These are phyloP conservation scores for Funneliformis mosseae DNA, from an alignment of 192 early-diverging fungal species.

Conservation along the genomic window DNA sequence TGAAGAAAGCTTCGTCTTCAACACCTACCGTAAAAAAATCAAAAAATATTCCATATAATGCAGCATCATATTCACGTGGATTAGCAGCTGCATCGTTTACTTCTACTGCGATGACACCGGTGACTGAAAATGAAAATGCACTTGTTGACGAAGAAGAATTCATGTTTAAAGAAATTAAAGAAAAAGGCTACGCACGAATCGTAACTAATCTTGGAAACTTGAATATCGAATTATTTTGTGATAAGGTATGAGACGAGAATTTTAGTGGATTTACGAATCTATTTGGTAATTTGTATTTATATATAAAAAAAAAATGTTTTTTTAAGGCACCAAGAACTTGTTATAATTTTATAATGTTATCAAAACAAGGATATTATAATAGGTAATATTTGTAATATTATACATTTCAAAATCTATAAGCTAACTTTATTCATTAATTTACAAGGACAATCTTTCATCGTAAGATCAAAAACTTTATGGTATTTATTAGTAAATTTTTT, in stretches of 20 bases:
- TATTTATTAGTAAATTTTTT: conserved; percentile 22
- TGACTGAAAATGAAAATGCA: conserved; percentile 70
- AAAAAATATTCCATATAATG: conserved; percentile 65
- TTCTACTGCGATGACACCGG: conserved; percentile 76
- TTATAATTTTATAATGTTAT: conserved; percentile 90
- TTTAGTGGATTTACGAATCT: not conserved
- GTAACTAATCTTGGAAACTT: conserved; percentile 82
- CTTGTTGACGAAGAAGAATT: conserved; percentile 83
- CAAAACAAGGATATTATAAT: conserved; percentile 87
- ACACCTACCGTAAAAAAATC: conserved; percentile 39
- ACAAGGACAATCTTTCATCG: conserved; percentile 73
- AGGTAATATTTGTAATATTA: not conserved
- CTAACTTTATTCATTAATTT: not conserved
- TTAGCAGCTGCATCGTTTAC: conserved; percentile 80
- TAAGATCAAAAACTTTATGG: conserved; percentile 91
- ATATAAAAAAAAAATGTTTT: conserved; percentile 40
- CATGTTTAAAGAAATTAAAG: conserved; percentile 84
- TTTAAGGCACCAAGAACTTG: conserved; percentile 79
- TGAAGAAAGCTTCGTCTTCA: conserved; percentile 16
- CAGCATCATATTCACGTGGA: conserved; percentile 83
- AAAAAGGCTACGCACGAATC: conserved; percentile 77
- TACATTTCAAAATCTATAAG: not conserved
- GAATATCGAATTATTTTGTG: conserved; percentile 79
- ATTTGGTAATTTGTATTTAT: conserved; percentile 26
- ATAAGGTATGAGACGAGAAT: conserved; percentile 50